These are phyloP conservation scores for Protoeuglena noctilucae DNA, from an alignment of 139 green algal species.

Conservation along the genomic window DNA sequence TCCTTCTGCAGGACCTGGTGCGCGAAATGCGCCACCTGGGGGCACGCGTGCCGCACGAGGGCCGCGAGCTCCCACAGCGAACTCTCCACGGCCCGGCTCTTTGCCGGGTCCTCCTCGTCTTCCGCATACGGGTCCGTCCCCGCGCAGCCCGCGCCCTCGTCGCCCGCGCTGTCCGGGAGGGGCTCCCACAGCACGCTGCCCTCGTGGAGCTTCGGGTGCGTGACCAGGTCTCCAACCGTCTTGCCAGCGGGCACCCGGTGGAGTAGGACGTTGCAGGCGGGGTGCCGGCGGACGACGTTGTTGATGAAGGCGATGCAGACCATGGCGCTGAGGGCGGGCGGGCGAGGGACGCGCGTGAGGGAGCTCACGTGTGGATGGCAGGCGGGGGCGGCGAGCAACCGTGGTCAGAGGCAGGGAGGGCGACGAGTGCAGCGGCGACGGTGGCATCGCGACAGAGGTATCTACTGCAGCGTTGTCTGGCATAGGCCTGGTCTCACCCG, in stretches of 20 bases:
- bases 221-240: not conserved
- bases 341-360: not conserved
- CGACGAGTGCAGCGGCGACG: not conserved
- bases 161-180: not conserved
- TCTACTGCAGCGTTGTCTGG: not conserved
- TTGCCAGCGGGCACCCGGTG: conserved; percentile 31
- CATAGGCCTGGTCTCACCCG: conserved; percentile 9
- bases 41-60: conserved; percentile 44
- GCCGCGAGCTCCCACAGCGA: conserved; percentile 85
- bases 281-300: conserved; percentile 88
- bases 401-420: not conserved
- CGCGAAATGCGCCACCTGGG: conserved; percentile 47
- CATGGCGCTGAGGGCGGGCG: conserved; percentile 34
- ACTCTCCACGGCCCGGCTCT: conserved; percentile 66
- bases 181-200: not conserved
- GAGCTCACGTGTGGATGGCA: not conserved
- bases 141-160: conserved; percentile 11
- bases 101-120: conserved; percentile 39
- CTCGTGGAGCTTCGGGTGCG: not conserved
- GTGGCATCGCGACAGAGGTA: not conserved
- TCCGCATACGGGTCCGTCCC: conserved; percentile 37
- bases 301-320: conserved; percentile 74
- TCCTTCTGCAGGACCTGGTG: conserved; percentile 61
- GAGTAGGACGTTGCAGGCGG: conserved; percentile 60
- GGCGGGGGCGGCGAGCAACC: not conserved